Evolutionary conservation across 768 basidiomycete species (phyloP), one percentile per base, ranked within the genome.

Genomic region (Mycena kentingensis): DNA sequence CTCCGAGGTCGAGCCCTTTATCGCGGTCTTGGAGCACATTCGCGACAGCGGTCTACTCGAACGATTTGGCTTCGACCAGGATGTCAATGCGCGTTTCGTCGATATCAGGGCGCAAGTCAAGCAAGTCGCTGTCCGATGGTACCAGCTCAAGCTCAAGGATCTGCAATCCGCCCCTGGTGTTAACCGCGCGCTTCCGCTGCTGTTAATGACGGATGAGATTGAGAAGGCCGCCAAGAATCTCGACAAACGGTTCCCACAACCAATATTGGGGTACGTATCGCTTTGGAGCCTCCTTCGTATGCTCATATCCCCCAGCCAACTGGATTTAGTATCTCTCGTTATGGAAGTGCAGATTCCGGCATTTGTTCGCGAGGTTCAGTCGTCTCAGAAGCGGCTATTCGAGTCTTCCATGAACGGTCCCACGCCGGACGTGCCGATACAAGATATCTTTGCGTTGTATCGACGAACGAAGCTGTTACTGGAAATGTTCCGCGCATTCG

Each of bases 361-460:
- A 50, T 81, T 85, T 60, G 63, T 92, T 7, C 68, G 70, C 22
- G 91, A 92, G 28, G 61, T 94, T 22, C 81, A 87, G 56, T 75
- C 72, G 35, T 84, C 85, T 10, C 84, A 86, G 62, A 87, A 87
- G 67, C 81, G 83, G 25, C 70, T 93, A 5, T 83, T 89, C 53
- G 89, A 92, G 63, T 86, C 88, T 11, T 91, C 89, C 7, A 86
- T 84, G 83, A 92, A 89, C 63, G 88, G 88, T 3, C 89, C 91
- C 1, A 90, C 88, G 7, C 91, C 92, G 5, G 89, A 90, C 56
- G 82, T 93, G 3, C 90, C 88, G 1, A 93, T 95, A 42, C 88
- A 92, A 59, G 93, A 98, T 65, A 84, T 95, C 24, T 95, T 97
- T 61, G 79, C 86, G 2, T 72, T 98, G 13, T 98, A 94, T 63